These are phyloP conservation scores for Colletotrichum echinochloae DNA, from an alignment of 2,329 filamentous ascomycete genomes.

Conservation along the genomic window DNA sequence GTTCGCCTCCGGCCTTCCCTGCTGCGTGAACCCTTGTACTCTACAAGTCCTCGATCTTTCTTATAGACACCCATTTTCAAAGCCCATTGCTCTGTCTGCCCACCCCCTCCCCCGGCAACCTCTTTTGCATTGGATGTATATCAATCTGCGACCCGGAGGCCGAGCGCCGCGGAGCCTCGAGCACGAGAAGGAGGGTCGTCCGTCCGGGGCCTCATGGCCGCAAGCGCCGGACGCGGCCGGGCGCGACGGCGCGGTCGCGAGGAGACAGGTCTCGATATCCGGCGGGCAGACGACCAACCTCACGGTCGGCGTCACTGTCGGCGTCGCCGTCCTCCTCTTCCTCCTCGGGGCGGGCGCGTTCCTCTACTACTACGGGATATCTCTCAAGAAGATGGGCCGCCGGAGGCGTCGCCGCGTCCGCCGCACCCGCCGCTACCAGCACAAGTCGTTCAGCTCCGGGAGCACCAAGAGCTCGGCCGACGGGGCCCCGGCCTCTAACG, in stretches of 20 bases:
- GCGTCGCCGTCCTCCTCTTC: slow-evolving; percentile 55
- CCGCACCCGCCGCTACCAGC: slow-evolving; percentile 38
- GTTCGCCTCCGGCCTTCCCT: slow-evolving; percentile 19
- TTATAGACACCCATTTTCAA: not conserved
- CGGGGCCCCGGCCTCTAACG: slow-evolving; percentile 16
- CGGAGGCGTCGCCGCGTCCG: slow-evolving; percentile 47
- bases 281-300: slow-evolving; percentile 51
- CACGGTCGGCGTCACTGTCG: slow-evolving; percentile 58
- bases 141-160: slow-evolving; percentile 26
- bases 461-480: slow-evolving; percentile 49
- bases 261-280: slow-evolving; percentile 32
- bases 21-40: slow-evolving; percentile 16
- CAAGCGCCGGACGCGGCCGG: not conserved
- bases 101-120: no score
- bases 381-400: slow-evolving; percentile 51
- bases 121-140: slow-evolving; percentile 37
- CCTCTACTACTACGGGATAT: slow-evolving; percentile 54
- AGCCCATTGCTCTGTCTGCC: not conserved
- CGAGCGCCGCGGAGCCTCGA: slow-evolving; percentile 7
- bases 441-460: slow-evolving; percentile 49
- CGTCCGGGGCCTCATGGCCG: not conserved
- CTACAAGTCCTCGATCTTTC: not conserved
- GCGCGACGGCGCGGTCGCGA: not conserved
- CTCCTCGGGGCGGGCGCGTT: slow-evolving; percentile 53
- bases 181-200: not conserved